Evolutionary conservation across 139 green algal genomes (phyloP).

Genomic region (Nannochloris sp.): DNA sequence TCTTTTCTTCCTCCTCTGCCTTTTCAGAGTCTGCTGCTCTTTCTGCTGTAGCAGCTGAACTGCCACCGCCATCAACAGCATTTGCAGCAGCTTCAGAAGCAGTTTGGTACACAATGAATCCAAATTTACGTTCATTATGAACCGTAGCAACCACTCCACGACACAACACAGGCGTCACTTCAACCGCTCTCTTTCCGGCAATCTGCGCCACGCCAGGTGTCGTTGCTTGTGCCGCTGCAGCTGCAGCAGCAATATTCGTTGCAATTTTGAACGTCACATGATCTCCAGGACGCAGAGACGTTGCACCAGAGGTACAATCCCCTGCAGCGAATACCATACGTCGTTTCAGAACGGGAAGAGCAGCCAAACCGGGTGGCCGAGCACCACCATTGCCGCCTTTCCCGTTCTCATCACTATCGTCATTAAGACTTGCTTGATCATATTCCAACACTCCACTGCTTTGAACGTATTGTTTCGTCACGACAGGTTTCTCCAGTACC

Average conservation of each 20-base stretch:
- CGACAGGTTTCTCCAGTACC: conserved; percentile 22
- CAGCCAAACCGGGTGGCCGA: not conserved
- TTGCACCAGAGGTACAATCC: conserved; percentile 5
- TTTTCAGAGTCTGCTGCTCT: not conserved
- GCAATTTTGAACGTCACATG: conserved; percentile 33
- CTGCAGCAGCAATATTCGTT: conserved; percentile 20
- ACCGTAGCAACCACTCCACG: conserved; percentile 9
- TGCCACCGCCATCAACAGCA: not conserved
- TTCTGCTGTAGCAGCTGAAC: not conserved
- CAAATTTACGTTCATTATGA: conserved; percentile 18
- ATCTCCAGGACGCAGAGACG: conserved; percentile 18
- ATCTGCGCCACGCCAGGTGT: not conserved
- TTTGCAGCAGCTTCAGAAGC: not conserved
- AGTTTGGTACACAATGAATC: conserved; percentile 17
- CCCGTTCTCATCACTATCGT: not conserved
- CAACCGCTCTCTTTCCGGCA: conserved; percentile 25
- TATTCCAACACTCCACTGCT: conserved; percentile 34
- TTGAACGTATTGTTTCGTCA: conserved; percentile 10
- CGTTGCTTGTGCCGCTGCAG: conserved; percentile 14
- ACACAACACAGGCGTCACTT: conserved; percentile 18
- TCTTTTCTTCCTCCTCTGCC: not conserved
- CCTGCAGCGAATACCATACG: not conserved
- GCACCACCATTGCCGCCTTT: not conserved
- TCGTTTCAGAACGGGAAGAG: conserved; percentile 3
- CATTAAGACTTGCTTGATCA: not conserved